Conservation (phyloP, 441 rosid genomes). For the Corymbia citriodora region DNA sequence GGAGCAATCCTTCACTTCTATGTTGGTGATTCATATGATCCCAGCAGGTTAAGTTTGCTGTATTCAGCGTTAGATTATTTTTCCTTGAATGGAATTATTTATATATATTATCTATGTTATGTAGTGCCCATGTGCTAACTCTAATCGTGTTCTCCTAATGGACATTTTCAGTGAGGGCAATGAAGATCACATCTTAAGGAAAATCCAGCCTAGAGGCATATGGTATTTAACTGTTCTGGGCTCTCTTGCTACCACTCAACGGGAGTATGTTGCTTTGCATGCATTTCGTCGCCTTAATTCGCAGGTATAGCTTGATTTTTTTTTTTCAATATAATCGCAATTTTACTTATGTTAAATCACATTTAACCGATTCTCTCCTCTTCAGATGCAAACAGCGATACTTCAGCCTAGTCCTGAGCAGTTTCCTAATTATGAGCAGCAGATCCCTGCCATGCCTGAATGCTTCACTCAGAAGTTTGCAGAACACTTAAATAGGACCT, state of each 20-base stretch:
- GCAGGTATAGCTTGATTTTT: constrained; percentile 47
- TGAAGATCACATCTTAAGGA: constrained; percentile 84
- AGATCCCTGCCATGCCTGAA: constrained; percentile 88
- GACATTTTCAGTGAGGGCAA: constrained; percentile 54
- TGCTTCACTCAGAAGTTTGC: constrained; percentile 87
- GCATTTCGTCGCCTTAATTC: constrained; percentile 93
- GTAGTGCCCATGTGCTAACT: background rate
- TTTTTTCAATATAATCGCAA: background rate
- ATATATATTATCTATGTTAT: background rate
- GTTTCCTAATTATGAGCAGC: constrained; percentile 92
- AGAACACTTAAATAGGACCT: constrained; percentile 74
- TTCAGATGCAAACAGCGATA: constrained; percentile 97
- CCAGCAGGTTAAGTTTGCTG: constrained; percentile 38
- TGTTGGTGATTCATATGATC: constrained; percentile 78
- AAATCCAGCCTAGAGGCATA: constrained; percentile 67
- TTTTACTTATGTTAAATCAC: background rate
- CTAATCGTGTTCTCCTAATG: background rate
- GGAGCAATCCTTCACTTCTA: constrained; percentile 97
- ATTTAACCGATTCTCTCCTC: constrained; percentile 1
- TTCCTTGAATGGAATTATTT: background rate
- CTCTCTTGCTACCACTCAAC: constrained; percentile 97
- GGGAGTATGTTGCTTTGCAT: constrained; percentile 97
- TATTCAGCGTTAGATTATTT: background rate
- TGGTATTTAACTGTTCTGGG: constrained; percentile 97
- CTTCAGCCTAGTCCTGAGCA: constrained; percentile 91